phyloP scores from a whole-genome alignment of 2,329 filamentous ascomycete genomes.

The Sporothrix euskadiensis region DNA sequence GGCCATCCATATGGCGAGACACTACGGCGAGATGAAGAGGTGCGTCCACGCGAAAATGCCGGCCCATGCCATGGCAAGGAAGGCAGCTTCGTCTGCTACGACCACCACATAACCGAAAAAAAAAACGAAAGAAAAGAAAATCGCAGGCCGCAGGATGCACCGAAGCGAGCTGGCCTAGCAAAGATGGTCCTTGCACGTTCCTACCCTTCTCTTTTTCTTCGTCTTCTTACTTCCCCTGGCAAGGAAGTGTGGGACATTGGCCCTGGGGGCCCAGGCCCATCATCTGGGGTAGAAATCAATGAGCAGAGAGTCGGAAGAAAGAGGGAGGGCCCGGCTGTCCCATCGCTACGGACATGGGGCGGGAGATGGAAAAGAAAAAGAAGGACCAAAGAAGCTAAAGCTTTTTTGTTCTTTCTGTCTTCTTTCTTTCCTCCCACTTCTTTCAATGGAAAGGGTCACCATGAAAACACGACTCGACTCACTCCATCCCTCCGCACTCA shows the following conservation, averaged over 20 bases:
- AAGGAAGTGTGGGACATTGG: not conserved
- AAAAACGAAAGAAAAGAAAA: not conserved
- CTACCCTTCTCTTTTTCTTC: not conserved
- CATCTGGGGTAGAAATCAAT: slow-evolving; percentile 13
- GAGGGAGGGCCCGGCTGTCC: not conserved
- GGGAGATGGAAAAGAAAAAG: not conserved
- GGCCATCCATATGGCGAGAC: slow-evolving; percentile 16
- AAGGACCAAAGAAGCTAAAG: slow-evolving; percentile 9
- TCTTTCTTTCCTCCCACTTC: not conserved
- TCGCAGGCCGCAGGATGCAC: not conserved
- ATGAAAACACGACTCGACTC: not conserved
- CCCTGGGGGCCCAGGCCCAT: not conserved
- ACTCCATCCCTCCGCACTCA: not conserved
- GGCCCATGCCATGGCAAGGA: slow-evolving; percentile 2
- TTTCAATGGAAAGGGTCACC: not conserved
- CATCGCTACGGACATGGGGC: not conserved
- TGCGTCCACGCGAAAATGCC: not conserved
- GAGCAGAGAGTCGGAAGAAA: not conserved
- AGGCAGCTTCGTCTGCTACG: not conserved
- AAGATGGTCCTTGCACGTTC: not conserved
- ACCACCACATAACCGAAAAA: not conserved
- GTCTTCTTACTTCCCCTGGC: not conserved
- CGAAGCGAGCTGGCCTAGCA: slow-evolving; percentile 9
- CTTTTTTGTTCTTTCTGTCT: not conserved
- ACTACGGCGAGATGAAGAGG: not conserved